Base-by-base conservation (phyloP, 805 yeast genomes). In the Ogataea degrootiae region DNA sequence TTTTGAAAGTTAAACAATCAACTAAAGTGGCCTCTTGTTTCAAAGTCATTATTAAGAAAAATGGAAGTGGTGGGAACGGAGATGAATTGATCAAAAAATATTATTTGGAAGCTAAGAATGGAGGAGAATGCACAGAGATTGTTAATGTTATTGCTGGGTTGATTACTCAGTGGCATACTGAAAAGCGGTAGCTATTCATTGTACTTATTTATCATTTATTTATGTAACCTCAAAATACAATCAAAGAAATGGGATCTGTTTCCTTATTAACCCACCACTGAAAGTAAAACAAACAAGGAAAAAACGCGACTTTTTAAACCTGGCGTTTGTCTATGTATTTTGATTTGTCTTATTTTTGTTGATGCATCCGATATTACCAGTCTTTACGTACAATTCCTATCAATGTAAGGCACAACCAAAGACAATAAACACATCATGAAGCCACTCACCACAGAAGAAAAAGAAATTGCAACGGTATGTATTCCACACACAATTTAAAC, bases 91-190 rank as follows among this genome's bases (percentile, higher is more conserved):
- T 85, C 33, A 90, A 91, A 63, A 79, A 94, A 57, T 91, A 92
- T 63, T 95, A 89, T 57, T 75, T 92, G 48, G 97, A 91, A 58
- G 94, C 96, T 0, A 71, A 72, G 6, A 77, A 74, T 40, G 70
- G 74, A 0, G 62, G 63, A 2, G 85, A 85, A 48, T 80, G 94
- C 41, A 74, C 73, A 35, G 96, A 87, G 52, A 91, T 92, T 46
- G 85, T 92, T 8, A 70, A 76, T n/a, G 83, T 84, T 56, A 72
- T 92, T 41, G 74, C 75, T 42, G 74, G 76, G 59, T 73, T 87
- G 34, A 68, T 79, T 35, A 74, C 73, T 43, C 79, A 82, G 1
- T 83, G 82, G 37, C 41, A 35, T 26, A 40, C 12, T 2, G 51
- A 53, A 22, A 43, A 37, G 36, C 15, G 17, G 3, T 34, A 16